A percentile compares a stretch with the other conserved stretches of the same genome.
phyloP scores from a whole-genome alignment of 2,329 filamentous ascomycete species.

The Falciphora oryzae region DNA sequence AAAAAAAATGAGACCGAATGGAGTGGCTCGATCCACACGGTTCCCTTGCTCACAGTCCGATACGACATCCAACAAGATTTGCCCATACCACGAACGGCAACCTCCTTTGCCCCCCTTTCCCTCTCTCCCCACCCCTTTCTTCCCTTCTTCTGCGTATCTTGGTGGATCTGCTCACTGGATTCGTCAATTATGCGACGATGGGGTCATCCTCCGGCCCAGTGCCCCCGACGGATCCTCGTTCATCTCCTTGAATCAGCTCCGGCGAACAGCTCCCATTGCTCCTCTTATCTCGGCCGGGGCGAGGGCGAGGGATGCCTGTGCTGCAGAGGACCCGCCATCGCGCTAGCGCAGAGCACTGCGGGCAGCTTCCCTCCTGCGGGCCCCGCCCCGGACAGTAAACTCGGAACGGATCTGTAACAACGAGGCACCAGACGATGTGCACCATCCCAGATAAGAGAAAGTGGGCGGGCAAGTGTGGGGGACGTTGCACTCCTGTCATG shows the following conservation, averaged over 20 bases:
- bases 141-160: not conserved
- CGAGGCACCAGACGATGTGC: too few relatives aligned
- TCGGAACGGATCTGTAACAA: not conserved
- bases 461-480: not conserved
- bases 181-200: too few relatives aligned
- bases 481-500: constrained; percentile 2
- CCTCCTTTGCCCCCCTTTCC: too few relatives aligned
- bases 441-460: not conserved
- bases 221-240: not conserved
- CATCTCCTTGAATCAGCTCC: not conserved
- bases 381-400: not conserved
- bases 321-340: not conserved
- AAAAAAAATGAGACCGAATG: not conserved
- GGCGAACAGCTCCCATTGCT: not conserved
- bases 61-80: not conserved
- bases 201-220: too few relatives aligned
- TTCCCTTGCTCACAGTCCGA: not conserved
- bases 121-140: not conserved
- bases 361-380: too few relatives aligned
- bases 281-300: not conserved
- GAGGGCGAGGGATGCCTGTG: not conserved
- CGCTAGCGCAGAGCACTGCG: too few relatives aligned
- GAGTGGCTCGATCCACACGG: not conserved
- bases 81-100: not conserved
- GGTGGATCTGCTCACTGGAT: too few relatives aligned